Base-by-base conservation (phyloP, 1,284 basidiomycete genomes). In the Phellopilus nigrolimitatus region DNA sequence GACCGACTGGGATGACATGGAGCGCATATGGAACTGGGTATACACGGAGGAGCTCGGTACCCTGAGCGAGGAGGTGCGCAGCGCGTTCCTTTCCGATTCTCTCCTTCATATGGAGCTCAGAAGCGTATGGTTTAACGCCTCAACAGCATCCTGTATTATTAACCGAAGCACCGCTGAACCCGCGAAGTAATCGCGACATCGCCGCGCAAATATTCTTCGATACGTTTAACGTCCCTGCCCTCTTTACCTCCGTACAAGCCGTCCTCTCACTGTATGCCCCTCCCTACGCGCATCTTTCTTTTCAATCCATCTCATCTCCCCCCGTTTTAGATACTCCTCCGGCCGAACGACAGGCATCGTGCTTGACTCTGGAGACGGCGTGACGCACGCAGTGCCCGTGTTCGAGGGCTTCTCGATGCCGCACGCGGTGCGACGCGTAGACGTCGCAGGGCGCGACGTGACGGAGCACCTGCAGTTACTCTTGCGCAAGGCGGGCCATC, bases 161-260 rank as follows among this genome's bases (percentile, higher is more conserved):
- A 49, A 97, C 94, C 13, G 94, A 97, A 72, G 94, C 94, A 39
- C 95, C 95, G 2, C 73, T 97, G 51, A 98, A 98, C 68, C 95
- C 95, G 55, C 82, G 93, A 60, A 86, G 84, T 64, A 97, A 98
- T 69, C 83, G 95, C 57, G 95, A 97, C 66, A 78, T 92, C 43
- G 93, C 95, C 15, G 95, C 95, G 6, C 94, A 97, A 68, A 95
- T 97, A 72, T 97, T 98, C 71, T 98, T 97, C 68, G 95, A 98
- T 65, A 97, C 95, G 3, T 97, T 97, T 81, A 99, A 99, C 67
- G 97, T 99, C 15, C 97, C 97, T 17, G 97, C 97, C 6, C 74
- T 99, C 55, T 99, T 94, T 71, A 95, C 91, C 13, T 95, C 91
- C 43, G 91, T 99, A 3, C 97, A 99, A 72, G 97, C 97, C 22